phyloP scores from a whole-genome alignment of 768 basidiomycete genomes.

The Naematelia aurantialba region DNA sequence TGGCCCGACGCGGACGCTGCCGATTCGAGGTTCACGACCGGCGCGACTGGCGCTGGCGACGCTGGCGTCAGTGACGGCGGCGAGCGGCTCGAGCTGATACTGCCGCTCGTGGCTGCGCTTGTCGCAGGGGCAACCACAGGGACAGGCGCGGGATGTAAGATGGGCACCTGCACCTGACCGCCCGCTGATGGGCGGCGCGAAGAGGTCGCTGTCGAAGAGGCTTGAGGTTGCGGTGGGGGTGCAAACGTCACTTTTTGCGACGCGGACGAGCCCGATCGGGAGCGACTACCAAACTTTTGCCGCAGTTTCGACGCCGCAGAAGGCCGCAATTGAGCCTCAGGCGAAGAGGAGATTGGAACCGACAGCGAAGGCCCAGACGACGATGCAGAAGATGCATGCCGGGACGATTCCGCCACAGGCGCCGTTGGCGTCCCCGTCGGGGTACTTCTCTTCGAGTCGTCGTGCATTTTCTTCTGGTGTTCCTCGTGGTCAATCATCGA shows the following conservation, averaged over 20 bases:
- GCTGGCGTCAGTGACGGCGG: conserved; percentile 15
- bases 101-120: not conserved
- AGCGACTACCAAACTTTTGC: conserved; percentile 21
- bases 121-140: not conserved
- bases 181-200: not conserved
- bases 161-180: conserved; percentile 10
- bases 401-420: conserved; percentile 1
- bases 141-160: conserved; percentile 15
- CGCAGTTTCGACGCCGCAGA: conserved; percentile 22
- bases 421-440: conserved; percentile 5
- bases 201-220: conserved; percentile 1
- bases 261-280: conserved; percentile 11
- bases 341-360: conserved; percentile 5
- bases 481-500: conserved; percentile 93
- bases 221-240: conserved; percentile 1
- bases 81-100: conserved; percentile 5
- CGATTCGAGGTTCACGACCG: conserved; percentile 19
- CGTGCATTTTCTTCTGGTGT: conserved; percentile 62
- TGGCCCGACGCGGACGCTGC: not conserved
- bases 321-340: conserved; percentile 6
- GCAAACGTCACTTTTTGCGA: conserved; percentile 16
- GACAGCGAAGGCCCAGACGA: conserved; percentile 3
- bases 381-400: not conserved
- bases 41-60: conserved; percentile 25
- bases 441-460: conserved; percentile 25